Base-by-base conservation (phyloP, 495 filamentous ascomycete genomes). In the Chaetomidium leptoderma region DNA sequence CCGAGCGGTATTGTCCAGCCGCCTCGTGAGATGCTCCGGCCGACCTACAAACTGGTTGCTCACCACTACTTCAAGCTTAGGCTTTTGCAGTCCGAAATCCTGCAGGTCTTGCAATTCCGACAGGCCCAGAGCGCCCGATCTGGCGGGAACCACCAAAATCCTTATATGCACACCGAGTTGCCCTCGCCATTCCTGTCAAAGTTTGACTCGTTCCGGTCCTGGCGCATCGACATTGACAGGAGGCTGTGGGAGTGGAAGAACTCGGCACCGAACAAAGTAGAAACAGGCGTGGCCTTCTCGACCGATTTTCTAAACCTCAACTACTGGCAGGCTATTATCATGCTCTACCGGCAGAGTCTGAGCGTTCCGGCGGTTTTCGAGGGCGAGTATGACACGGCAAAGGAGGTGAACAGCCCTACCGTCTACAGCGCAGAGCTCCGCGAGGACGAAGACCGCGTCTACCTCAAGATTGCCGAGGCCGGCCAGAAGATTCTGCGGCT, bases 261-360 rank as follows among this genome's bases (percentile, higher is more conserved):
- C 44, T 81, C 84, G 37, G 86, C 91, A 3, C 92, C 92, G 1
- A 84, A 77, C 2, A 86, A 85, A 59, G 68, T 81, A 21, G 85
- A 95, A 29, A 95, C 87, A 0, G 91, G 91, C 9, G 92, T 97
- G 23, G 81, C 82, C 8, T 97, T 97, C 70, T 87, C 86, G 6
- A 83, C 87, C 9, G 84, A 95, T 47, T 92, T 97, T 61, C 75
- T 97, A 6, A 90, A 96, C 58, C 72, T 97, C 47, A 97, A 97
- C 67, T 97, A 97, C 68, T 97, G 91, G 90, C 92, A 97, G 70
- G 89, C 91, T n/a, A 83, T 97, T 53, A 95, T 97, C 61, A 89
- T 95, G 89, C 81, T 97, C 4, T 97, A 97, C 70, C 80, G 92
- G 53, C 92, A 96, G 64, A 92, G 89, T 66, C 74, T 97, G 46